Percentiles rank a stretch among this genome's conserved stretches.
These are phyloP conservation scores for Roridomyces roridus DNA, from an alignment of 768 basidiomycete species.

Conservation along the genomic window DNA sequence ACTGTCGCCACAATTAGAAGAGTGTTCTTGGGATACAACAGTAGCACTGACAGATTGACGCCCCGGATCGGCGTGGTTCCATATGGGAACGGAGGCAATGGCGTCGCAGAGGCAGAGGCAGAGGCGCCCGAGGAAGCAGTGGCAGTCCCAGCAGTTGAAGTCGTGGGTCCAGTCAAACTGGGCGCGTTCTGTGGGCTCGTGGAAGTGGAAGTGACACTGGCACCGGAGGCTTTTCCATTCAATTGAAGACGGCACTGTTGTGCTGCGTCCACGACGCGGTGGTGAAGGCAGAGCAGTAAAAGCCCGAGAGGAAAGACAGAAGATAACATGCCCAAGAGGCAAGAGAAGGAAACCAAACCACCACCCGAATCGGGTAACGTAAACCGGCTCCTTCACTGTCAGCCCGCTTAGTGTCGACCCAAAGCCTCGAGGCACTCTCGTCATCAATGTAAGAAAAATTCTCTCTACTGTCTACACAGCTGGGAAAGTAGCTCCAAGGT, in stretches of 20 bases:
- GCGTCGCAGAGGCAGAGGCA: constrained; percentile 18
- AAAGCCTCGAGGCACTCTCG: neutral
- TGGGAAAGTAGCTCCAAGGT: constrained; percentile 3
- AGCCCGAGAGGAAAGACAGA: constrained; percentile 23
- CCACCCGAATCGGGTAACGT: neutral
- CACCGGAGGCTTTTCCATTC: constrained; percentile 17
- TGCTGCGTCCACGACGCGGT: constrained; percentile 25
- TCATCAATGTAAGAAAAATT: too few relatives aligned
- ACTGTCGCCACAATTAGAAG: constrained; percentile 32
- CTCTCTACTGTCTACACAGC: too few relatives aligned
- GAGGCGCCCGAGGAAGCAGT: constrained; percentile 1
- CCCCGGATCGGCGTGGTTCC: constrained; percentile 55
- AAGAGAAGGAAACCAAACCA: constrained; percentile 1
- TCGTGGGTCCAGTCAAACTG: constrained; percentile 10
- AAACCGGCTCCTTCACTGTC: too few relatives aligned
- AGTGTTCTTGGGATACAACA: neutral
- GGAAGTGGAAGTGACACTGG: neutral
- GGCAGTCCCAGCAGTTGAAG: constrained; percentile 8
- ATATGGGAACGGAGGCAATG: constrained; percentile 46
- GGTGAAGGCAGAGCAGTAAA: constrained; percentile 28
- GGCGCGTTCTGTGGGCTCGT: constrained; percentile 6
- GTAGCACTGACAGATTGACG: constrained; percentile 62
- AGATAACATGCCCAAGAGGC: constrained; percentile 14
- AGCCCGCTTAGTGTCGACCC: too few relatives aligned
- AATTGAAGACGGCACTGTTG: constrained; percentile 39